A percentile compares a stretch with the other conserved stretches of the same genome.
Conservation (phyloP, 1,284 basidiomycete genomes). For the Paramarasmius palmivorus region DNA sequence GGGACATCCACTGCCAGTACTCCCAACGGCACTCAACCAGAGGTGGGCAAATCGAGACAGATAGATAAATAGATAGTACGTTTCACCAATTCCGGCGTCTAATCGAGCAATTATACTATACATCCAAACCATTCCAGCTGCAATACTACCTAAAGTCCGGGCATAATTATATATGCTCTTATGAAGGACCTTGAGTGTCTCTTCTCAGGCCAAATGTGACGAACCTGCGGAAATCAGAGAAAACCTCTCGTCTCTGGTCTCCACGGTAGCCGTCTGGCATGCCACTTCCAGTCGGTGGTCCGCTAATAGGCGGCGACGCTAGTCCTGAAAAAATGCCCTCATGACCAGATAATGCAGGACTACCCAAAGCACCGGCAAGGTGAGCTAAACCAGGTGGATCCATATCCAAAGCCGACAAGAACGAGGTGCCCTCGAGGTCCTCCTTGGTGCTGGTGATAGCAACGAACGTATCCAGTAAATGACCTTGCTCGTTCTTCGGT, state of each 20-base stretch:
- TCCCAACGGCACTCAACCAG: not conserved
- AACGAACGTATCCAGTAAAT: conserved; percentile 88
- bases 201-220: conserved; percentile 83
- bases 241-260: conserved; percentile 70
- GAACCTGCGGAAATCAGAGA: conserved; percentile 83
- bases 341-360: conserved; percentile 56
- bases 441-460: conserved; percentile 87
- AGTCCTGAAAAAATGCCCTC: conserved; percentile 61
- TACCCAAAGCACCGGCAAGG: conserved; percentile 48
- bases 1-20: conserved; percentile 5
- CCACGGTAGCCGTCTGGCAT: conserved; percentile 38
- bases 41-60: too few species aligned
- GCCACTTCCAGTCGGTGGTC: conserved; percentile 52
- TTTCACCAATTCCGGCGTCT: too few species aligned
- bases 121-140: not conserved
- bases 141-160: not conserved
- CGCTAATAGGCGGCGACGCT: conserved; percentile 57
- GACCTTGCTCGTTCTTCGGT: conserved; percentile 83
- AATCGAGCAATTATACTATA: too few species aligned
- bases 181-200: conserved; percentile 51
- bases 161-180: conserved; percentile 8
- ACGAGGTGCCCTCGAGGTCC: conserved; percentile 85
- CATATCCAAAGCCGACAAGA: conserved; percentile 93
- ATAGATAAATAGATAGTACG: too few species aligned
- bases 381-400: conserved; percentile 61